A percentile compares a stretch with the other conserved stretches of the same genome.
phyloP scores from a whole-genome alignment of 768 basidiomycete genomes.

The Hemileccinum rubropunctum region DNA sequence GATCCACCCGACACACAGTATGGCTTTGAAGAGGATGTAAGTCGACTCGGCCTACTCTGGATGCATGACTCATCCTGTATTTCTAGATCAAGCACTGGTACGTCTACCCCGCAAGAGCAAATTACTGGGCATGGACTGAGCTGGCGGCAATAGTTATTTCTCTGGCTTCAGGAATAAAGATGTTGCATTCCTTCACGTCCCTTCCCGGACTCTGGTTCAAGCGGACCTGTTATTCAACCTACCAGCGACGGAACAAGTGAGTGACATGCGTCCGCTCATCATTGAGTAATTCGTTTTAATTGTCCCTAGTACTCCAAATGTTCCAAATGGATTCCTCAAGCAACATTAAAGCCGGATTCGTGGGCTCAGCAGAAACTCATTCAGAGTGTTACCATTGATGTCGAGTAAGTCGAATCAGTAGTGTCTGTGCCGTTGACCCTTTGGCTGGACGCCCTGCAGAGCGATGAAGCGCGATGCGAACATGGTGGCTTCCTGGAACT shows the following conservation, averaged over 20 bases:
- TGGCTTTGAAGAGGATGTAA: constrained; percentile 73
- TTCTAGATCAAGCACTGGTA: constrained; percentile 53
- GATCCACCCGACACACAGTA: constrained; percentile 63
- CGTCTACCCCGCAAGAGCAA: background rate
- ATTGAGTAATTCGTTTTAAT: background rate
- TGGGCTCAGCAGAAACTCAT: constrained; percentile 30
- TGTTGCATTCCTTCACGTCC: constrained; percentile 74
- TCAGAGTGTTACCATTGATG: constrained; percentile 17
- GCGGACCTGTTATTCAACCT: constrained; percentile 86
- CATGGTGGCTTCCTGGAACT: constrained; percentile 70
- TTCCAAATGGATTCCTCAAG: constrained; percentile 29
- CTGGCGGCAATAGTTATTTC: constrained; percentile 51
- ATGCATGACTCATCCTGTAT: background rate
- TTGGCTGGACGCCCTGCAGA: constrained; percentile 21
- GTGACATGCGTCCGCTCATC: background rate
- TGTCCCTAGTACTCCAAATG: constrained; percentile 37
- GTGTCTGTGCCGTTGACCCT: background rate
- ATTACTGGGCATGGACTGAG: background rate
- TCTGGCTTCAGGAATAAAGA: constrained; percentile 74
- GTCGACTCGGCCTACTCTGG: constrained; percentile 1
- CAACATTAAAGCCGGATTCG: constrained; percentile 28
- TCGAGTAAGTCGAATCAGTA: constrained; percentile 23
- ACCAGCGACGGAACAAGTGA: constrained; percentile 71
- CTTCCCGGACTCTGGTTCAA: constrained; percentile 69
- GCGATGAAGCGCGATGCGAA: constrained; percentile 62